These are phyloP conservation scores for Schizochytrium sp. DNA, from an alignment of 108 stramenopile species.

Conservation along the genomic window DNA sequence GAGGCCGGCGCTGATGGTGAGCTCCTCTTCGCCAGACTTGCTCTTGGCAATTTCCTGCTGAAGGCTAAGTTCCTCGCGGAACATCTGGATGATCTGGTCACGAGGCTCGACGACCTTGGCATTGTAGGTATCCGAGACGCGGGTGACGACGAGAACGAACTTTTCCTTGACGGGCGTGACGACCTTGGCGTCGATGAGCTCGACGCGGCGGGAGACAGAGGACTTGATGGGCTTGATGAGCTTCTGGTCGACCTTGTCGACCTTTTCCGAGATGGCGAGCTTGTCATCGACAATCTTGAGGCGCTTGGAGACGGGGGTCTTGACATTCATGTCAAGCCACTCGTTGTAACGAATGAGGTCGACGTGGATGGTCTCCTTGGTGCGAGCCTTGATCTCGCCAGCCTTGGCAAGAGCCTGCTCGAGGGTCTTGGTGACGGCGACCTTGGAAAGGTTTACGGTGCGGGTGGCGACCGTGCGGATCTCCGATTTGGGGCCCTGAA, in stretches of 20 bases:
- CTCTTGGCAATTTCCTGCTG: background rate
- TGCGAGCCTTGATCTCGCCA: background rate
- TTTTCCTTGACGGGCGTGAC: background rate
- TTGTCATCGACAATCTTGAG: slow-evolving; percentile 1
- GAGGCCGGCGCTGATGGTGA: slow-evolving; percentile 6
- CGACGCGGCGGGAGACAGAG: background rate
- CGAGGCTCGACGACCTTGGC: background rate
- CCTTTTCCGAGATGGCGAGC: background rate
- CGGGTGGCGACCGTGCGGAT: background rate
- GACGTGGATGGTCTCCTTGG: background rate
- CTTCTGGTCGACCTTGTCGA: slow-evolving; percentile 15
- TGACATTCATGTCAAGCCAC: background rate
- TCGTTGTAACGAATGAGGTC: slow-evolving; percentile 4
- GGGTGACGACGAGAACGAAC: background rate
- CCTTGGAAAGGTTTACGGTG: background rate
- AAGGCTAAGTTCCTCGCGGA: background rate
- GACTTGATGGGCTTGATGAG: background rate
- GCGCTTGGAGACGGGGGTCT: background rate
- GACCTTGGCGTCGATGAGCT: background rate
- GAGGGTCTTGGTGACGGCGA: background rate
- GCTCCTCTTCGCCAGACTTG: slow-evolving; percentile 13
- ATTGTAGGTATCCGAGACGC: background rate
- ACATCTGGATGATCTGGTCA: slow-evolving; percentile 6
- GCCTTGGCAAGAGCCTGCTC: background rate
- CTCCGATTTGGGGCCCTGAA: background rate